Conservation (phyloP, 768 basidiomycete species). For the Lactarius psammicola region DNA sequence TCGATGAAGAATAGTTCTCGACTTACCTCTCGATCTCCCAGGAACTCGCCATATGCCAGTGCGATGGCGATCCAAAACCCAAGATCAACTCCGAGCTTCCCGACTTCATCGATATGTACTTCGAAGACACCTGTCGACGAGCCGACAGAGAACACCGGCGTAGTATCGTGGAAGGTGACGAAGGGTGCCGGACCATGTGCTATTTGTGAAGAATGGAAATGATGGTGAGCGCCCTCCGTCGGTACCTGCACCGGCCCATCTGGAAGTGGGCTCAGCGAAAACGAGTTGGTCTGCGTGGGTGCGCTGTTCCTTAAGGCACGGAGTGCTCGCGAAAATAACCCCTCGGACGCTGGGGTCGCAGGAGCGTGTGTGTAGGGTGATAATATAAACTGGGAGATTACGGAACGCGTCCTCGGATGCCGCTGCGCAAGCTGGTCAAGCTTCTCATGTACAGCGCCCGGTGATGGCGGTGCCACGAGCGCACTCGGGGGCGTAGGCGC, state of each 20-base stretch:
- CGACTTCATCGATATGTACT: conserved; percentile 55
- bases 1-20: neutral
- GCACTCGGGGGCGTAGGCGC: conserved; percentile 35
- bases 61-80: conserved; percentile 78
- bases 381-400: conserved; percentile 36
- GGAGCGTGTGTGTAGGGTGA: conserved; percentile 34
- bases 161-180: conserved; percentile 68
- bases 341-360: conserved; percentile 27
- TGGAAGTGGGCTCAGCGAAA: conserved; percentile 26
- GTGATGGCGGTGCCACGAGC: conserved; percentile 34
- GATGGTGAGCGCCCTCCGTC: neutral
- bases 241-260: conserved; percentile 8
- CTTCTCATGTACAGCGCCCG: conserved; percentile 34
- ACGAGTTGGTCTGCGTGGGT: conserved; percentile 25
- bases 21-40: conserved; percentile 74
- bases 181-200: conserved; percentile 44
- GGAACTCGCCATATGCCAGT: conserved; percentile 72
- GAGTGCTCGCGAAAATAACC: conserved; percentile 34
- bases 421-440: conserved; percentile 32
- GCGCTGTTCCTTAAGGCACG: conserved; percentile 30
- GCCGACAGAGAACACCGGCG: conserved; percentile 59
- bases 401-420: conserved; percentile 9
- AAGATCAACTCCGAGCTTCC: conserved; percentile 63
- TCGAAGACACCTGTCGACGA: conserved; percentile 63
- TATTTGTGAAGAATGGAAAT: conserved; percentile 12